A percentile compares a stretch with the other conserved stretches of the same genome.
phyloP scores from a whole-genome alignment of 495 filamentous ascomycete species.

The Penicillium salamii region DNA sequence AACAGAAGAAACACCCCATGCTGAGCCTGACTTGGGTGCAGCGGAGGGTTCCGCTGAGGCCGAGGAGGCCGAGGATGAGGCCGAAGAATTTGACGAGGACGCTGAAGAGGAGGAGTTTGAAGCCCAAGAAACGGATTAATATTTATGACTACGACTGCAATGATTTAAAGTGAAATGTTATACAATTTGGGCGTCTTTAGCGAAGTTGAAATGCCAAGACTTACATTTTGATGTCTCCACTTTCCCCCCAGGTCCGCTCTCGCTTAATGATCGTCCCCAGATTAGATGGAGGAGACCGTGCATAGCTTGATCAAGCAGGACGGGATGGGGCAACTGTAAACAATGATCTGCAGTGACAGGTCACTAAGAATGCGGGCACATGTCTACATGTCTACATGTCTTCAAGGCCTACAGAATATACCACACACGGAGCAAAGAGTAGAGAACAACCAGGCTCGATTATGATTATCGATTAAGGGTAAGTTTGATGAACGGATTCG shows the following conservation, averaged over 20 bases:
- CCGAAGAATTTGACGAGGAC: background rate
- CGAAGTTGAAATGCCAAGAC: conserved; percentile 3
- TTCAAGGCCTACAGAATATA: background rate
- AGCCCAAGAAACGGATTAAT: too few relatives aligned
- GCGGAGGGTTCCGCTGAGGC: too few relatives aligned
- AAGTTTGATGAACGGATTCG: conserved; percentile 5
- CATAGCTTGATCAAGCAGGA: too few relatives aligned
- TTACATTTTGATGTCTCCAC: conserved; percentile 1
- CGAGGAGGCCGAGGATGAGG: too few relatives aligned
- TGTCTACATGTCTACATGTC: too few relatives aligned
- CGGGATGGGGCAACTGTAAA: too few relatives aligned
- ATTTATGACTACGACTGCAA: conserved; percentile 23
- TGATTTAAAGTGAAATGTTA: conserved; percentile 18
- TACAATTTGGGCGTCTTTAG: background rate
- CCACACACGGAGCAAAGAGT: background rate
- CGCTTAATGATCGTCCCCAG: conserved; percentile 7
- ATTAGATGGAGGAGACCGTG: background rate
- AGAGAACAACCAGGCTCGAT: conserved; percentile 1
- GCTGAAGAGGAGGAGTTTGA: background rate
- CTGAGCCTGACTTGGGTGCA: too few relatives aligned
- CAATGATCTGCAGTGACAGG: too few relatives aligned
- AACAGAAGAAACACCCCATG: background rate
- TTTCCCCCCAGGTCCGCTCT: conserved; percentile 2
- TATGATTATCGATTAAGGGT: conserved; percentile 11
- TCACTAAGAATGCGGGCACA: too few relatives aligned